A percentile compares a stretch with the other conserved stretches of the same genome.
Conservation (phyloP, 768 basidiomycete genomes). For the Tubosaeta brunneosetosa region DNA sequence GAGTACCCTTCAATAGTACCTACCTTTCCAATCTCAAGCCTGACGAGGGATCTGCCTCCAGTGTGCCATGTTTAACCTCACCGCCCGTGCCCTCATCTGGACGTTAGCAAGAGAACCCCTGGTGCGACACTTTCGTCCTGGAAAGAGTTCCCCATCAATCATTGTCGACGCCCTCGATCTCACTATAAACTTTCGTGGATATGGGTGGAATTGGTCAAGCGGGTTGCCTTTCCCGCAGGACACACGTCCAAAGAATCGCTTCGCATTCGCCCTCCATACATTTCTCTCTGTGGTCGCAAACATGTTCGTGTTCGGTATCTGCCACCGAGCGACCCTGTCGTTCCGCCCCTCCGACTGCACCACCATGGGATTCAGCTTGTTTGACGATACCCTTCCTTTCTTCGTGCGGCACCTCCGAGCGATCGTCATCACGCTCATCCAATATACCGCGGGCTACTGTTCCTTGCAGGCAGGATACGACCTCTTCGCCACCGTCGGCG, state of each 20-base stretch:
- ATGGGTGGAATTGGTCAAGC: slow-evolving; percentile 39
- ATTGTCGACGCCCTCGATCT: slow-evolving; percentile 47
- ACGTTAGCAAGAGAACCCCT: slow-evolving; percentile 11
- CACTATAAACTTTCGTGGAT: slow-evolving; percentile 32
- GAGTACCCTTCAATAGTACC: not conserved
- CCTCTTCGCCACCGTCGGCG: slow-evolving; percentile 17
- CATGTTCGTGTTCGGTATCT: slow-evolving; percentile 39
- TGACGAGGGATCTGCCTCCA: not conserved
- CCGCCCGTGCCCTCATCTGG: slow-evolving; percentile 18
- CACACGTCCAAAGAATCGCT: slow-evolving; percentile 37
- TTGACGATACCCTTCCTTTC: slow-evolving; percentile 29
- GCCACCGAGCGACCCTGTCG: slow-evolving; percentile 45
- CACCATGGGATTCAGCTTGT: slow-evolving; percentile 27
- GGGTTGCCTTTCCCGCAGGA: slow-evolving; percentile 29
- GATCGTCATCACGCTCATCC: slow-evolving; percentile 38
- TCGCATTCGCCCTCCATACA: slow-evolving; percentile 36
- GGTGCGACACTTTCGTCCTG: slow-evolving; percentile 11
- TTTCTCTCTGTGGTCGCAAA: slow-evolving; percentile 32
- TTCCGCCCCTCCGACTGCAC: slow-evolving; percentile 24
- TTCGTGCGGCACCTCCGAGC: slow-evolving; percentile 34
- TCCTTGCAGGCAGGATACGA: slow-evolving; percentile 37
- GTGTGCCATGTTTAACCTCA: slow-evolving; percentile 13
- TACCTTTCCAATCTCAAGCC: not conserved
- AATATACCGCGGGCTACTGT: slow-evolving; percentile 42
- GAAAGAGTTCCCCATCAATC: not conserved